Conservation (phyloP, 2,329 filamentous ascomycete genomes). For the Cladosporium sp. region DNA sequence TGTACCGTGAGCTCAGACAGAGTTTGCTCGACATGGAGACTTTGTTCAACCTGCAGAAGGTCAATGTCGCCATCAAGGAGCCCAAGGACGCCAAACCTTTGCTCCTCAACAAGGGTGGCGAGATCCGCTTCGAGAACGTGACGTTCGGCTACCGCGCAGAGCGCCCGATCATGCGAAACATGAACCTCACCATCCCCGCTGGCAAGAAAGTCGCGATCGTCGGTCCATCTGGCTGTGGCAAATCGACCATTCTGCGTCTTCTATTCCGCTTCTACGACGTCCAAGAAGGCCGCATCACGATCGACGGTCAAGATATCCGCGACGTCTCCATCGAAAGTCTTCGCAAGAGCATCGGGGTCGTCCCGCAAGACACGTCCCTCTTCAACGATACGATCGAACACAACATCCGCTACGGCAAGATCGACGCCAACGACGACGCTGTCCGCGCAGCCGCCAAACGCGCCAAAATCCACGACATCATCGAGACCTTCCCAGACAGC, state of each 20-base stretch:
- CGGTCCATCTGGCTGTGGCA: constrained; percentile 92
- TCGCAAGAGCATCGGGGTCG: constrained; percentile 83
- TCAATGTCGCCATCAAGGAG: constrained; percentile 85
- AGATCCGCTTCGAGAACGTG: constrained; percentile 94
- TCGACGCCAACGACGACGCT: constrained; percentile 71
- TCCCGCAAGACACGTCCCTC: constrained; percentile 93
- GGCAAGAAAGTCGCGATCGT: constrained; percentile 96
- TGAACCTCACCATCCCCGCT: constrained; percentile 85
- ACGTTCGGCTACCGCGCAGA: constrained; percentile 89
- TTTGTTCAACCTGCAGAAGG: constrained; percentile 94
- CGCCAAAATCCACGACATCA: constrained; percentile 81
- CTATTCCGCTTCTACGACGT: constrained; percentile 95
- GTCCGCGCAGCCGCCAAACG: constrained; percentile 77
- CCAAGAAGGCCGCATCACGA: constrained; percentile 78
- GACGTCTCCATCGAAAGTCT: constrained; percentile 80
- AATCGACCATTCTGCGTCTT: constrained; percentile 86
- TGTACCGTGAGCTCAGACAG: constrained; percentile 93
- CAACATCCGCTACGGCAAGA: constrained; percentile 89
- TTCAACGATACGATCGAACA: constrained; percentile 97
- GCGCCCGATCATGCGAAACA: constrained; percentile 80
- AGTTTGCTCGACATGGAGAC: constrained; percentile 98
- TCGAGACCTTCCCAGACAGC: constrained; percentile 77
- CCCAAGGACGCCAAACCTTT: constrained; percentile 72
- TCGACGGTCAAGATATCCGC: constrained; percentile 91
- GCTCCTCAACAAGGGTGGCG: constrained; percentile 71